A percentile compares a stretch with the other conserved stretches of the same genome.
These are phyloP conservation scores for Pseudogymnoascus sp. DNA, from an alignment of 2,329 filamentous ascomycete genomes.

Conservation along the genomic window DNA sequence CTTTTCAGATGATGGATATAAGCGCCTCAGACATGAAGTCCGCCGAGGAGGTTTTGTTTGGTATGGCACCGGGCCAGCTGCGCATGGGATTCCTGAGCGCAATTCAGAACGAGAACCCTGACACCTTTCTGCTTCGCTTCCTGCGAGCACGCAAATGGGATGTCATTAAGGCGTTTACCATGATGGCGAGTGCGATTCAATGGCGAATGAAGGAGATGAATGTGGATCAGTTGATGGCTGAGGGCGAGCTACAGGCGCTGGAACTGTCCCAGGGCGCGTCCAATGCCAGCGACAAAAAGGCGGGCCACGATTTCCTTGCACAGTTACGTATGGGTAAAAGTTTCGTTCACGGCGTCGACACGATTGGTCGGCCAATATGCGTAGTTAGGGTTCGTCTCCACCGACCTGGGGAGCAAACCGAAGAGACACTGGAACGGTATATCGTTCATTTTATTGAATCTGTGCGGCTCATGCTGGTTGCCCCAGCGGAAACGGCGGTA, in stretches of 20 bases:
- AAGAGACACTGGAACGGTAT: slow-evolving; percentile 31
- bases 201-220: slow-evolving; percentile 30
- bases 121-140: slow-evolving; percentile 33
- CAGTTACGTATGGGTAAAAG: slow-evolving; percentile 34
- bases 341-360: slow-evolving; percentile 32
- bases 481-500: slow-evolving; percentile 14
- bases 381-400: slow-evolving; percentile 31
- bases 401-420: slow-evolving; percentile 26
- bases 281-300: slow-evolving; percentile 22
- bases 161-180: slow-evolving; percentile 31
- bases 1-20: too few species aligned
- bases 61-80: slow-evolving; percentile 30
- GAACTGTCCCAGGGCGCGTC: slow-evolving; percentile 14
- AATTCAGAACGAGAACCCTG: slow-evolving; percentile 30
- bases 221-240: slow-evolving; percentile 29
- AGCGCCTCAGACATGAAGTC: too few species aligned
- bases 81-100: slow-evolving; percentile 24
- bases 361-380: slow-evolving; percentile 30
- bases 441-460: slow-evolving; percentile 35
- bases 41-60: too few species aligned
- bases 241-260: slow-evolving; percentile 29
- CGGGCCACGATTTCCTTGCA: slow-evolving; percentile 25
- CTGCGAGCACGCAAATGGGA: slow-evolving; percentile 35
- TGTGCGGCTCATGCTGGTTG: slow-evolving; percentile 23
- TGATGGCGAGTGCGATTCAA: slow-evolving; percentile 31